Conservation (phyloP, 331 rosid genomes). For the Rhamnella rubrinervis region DNA sequence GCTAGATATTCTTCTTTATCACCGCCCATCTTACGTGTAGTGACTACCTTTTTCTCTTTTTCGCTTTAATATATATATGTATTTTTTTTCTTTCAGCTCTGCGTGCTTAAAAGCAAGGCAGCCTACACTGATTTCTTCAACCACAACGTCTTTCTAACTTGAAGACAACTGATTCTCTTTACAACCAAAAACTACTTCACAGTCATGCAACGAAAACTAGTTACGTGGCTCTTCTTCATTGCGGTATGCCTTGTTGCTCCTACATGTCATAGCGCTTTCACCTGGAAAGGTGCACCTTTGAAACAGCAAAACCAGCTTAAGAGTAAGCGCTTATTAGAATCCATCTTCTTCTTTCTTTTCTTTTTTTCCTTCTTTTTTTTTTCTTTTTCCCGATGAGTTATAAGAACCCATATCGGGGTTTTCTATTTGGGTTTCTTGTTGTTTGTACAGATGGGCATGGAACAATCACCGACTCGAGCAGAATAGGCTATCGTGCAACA, state of each 20-base stretch:
- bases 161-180: neutral
- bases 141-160: neutral
- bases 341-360: neutral
- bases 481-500: constrained; percentile 23
- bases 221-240: constrained; percentile 27
- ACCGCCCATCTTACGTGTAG: too few species aligned
- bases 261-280: constrained; percentile 23
- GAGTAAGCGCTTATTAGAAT: constrained; percentile 25
- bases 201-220: constrained; percentile 17
- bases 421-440: neutral
- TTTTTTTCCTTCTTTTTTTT: too few species aligned
- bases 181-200: constrained; percentile 4
- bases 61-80: too few species aligned
- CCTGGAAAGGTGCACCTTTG: constrained; percentile 15
- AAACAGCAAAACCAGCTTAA: constrained; percentile 21
- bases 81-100: too few species aligned
- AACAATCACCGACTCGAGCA: constrained; percentile 18
- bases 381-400: neutral
- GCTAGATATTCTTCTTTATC: too few species aligned
- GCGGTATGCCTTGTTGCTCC: constrained; percentile 28
- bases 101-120: neutral
- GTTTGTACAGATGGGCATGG: constrained; percentile 26
- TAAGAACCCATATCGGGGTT: neutral
- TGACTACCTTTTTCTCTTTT: too few species aligned
- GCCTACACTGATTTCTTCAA: neutral